These are phyloP conservation scores for Quercus bicolor DNA, from an alignment of 306 rosid genomes.

Conservation along the genomic window DNA sequence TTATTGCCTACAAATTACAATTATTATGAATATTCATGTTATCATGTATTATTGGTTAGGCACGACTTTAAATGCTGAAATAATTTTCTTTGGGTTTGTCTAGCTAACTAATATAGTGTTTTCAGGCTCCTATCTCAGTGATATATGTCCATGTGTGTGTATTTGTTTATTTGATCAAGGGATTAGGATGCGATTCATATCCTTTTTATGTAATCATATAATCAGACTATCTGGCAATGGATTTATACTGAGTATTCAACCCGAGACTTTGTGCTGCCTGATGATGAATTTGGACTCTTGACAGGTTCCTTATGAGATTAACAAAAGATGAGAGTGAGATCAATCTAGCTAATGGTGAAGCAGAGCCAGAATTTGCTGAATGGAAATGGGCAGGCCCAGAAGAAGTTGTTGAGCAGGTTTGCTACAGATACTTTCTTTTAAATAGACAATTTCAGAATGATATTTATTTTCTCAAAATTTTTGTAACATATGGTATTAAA, in stretches of 20 bases:
- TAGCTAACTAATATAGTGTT: not conserved
- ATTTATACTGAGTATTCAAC: constrained; percentile 1
- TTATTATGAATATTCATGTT: not conserved
- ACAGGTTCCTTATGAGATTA: constrained; percentile 85
- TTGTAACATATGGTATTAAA: constrained; percentile 10
- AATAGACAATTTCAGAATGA: not conserved
- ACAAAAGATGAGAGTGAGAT: constrained; percentile 72
- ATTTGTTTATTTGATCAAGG: not conserved
- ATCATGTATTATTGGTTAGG: not conserved
- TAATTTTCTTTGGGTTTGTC: not conserved
- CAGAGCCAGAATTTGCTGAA: constrained; percentile 87
- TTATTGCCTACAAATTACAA: not conserved
- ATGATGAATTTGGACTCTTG: constrained; percentile 17
- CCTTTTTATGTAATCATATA: not conserved
- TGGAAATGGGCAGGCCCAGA: constrained; percentile 96
- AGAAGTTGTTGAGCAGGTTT: constrained; percentile 89
- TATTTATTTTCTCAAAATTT: constrained; percentile 1
- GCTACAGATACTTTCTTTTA: constrained; percentile 1
- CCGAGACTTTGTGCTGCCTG: not conserved
- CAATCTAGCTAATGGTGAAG: constrained; percentile 81
- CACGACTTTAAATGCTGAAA: not conserved
- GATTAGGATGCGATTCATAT: not conserved
- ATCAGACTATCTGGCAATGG: not conserved
- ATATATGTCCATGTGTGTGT: not conserved
- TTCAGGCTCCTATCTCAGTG: constrained; percentile 5